Evolutionary conservation across 2,329 filamentous ascomycete species (phyloP).

Genomic region (Botryosphaeria dothidea): DNA sequence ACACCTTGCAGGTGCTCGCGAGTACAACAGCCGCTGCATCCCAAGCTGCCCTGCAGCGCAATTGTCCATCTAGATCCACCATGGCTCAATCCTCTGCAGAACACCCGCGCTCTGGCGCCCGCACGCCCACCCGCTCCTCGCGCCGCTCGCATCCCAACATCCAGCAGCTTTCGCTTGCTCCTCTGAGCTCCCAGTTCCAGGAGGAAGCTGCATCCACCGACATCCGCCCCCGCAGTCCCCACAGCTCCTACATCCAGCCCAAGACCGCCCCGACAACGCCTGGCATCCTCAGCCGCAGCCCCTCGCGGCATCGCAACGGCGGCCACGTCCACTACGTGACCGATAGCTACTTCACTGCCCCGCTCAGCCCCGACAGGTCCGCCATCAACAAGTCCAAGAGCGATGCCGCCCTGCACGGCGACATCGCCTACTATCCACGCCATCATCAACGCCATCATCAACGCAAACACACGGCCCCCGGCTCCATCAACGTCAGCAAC

Average conservation of each 20-base stretch:
- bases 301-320: constrained; percentile 39
- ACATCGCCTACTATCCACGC: constrained; percentile 17
- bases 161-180: constrained; percentile 61
- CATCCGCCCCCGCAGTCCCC: constrained; percentile 32
- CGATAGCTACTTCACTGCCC: constrained; percentile 15
- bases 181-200: constrained; percentile 56
- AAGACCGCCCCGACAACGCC: constrained; percentile 51
- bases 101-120: constrained; percentile 8
- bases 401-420: constrained; percentile 42
- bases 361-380: background rate
- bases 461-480: constrained; percentile 26
- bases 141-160: constrained; percentile 62
- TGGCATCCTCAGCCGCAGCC: constrained; percentile 47
- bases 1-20: background rate
- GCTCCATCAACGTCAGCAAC: constrained; percentile 30
- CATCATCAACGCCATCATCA: constrained; percentile 33
- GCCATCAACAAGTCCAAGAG: constrained; percentile 49
- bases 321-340: constrained; percentile 19
- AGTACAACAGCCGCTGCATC: constrained; percentile 4
- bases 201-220: constrained; percentile 45
- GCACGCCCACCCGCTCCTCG: constrained; percentile 24
- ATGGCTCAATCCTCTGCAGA: constrained; percentile 14
- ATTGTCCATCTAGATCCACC: background rate
- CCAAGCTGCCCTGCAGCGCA: background rate
- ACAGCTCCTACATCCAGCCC: constrained; percentile 49